Percentiles rank a stretch among this genome's conserved stretches.
Evolutionary conservation across 2,329 filamentous ascomycete genomes (phyloP).

Genomic region (Cladosporium colombiae): DNA sequence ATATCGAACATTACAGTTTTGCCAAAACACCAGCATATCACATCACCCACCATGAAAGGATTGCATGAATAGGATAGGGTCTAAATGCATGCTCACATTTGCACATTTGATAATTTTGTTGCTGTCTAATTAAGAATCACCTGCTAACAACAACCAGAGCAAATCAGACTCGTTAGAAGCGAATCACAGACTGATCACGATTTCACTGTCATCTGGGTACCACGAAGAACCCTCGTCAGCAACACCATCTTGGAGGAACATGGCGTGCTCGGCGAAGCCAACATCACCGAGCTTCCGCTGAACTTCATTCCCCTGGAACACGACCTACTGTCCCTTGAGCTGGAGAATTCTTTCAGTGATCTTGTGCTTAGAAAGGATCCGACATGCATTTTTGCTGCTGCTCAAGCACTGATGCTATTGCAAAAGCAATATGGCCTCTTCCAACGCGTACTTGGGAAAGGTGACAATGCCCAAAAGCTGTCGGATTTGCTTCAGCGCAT

Average conservation of each 20-base stretch:
- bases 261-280: slow-evolving; percentile 89
- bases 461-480: slow-evolving; percentile 86
- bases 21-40: slow-evolving; percentile 21
- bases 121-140: not conserved
- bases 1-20: slow-evolving; percentile 30
- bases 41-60: slow-evolving; percentile 16
- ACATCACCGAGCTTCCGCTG: slow-evolving; percentile 80
- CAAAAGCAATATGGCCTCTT: slow-evolving; percentile 92
- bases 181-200: slow-evolving; percentile 91
- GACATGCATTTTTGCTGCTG: slow-evolving; percentile 83
- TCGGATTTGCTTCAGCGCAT: slow-evolving; percentile 86
- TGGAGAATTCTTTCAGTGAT: slow-evolving; percentile 83
- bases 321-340: slow-evolving; percentile 86
- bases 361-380: slow-evolving; percentile 89
- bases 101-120: not conserved
- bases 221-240: slow-evolving; percentile 85
- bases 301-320: slow-evolving; percentile 90
- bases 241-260: slow-evolving; percentile 90
- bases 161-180: slow-evolving; percentile 85
- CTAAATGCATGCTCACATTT: slow-evolving; percentile 21
- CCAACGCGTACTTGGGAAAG: slow-evolving; percentile 91
- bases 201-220: slow-evolving; percentile 95
- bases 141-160: slow-evolving; percentile 58
- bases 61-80: slow-evolving; percentile 12
- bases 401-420: slow-evolving; percentile 89